Evolutionary conservation across 345 rosid species (phyloP).

Genomic region (Euphorbia lathyris): DNA sequence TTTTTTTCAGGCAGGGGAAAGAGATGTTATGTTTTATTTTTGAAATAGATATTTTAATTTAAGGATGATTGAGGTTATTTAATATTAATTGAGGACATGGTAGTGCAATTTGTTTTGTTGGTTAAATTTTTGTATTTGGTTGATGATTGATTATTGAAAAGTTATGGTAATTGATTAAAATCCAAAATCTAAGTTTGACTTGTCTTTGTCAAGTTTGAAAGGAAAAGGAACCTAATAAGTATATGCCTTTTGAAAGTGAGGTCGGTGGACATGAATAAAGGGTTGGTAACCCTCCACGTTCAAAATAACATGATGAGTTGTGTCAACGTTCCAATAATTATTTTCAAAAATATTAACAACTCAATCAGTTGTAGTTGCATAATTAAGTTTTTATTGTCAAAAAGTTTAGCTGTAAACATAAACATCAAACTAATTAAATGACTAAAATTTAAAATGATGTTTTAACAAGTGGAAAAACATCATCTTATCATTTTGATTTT

Average conservation of each 20-base stretch:
- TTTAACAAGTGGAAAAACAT: too few species aligned
- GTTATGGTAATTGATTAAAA: not conserved
- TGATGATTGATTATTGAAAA: not conserved
- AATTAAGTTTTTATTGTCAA: too few species aligned
- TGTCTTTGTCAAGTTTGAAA: not conserved
- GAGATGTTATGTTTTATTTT: not conserved
- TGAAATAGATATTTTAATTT: not conserved
- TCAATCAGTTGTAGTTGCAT: too few species aligned
- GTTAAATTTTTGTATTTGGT: not conserved
- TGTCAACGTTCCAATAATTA: too few species aligned
- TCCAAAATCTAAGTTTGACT: not conserved
- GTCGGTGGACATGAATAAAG: not conserved
- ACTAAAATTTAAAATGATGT: too few species aligned
- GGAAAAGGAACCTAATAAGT: not conserved
- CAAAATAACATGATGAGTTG: too few species aligned
- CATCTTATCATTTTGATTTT: too few species aligned
- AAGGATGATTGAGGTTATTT: conserved; percentile 7
- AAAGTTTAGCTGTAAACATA: too few species aligned
- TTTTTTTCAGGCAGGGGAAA: conserved; percentile 5
- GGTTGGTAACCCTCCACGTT: too few species aligned
- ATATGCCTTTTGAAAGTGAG: not conserved
- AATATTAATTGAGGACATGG: not conserved
- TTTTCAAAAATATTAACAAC: too few species aligned
- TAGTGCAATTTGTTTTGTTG: not conserved
- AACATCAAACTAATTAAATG: too few species aligned